Evolutionary conservation across 164 flowering plant species (phyloP), one percentile per base, ranked within the genome.

Genomic region (Chimonanthus praecox): DNA sequence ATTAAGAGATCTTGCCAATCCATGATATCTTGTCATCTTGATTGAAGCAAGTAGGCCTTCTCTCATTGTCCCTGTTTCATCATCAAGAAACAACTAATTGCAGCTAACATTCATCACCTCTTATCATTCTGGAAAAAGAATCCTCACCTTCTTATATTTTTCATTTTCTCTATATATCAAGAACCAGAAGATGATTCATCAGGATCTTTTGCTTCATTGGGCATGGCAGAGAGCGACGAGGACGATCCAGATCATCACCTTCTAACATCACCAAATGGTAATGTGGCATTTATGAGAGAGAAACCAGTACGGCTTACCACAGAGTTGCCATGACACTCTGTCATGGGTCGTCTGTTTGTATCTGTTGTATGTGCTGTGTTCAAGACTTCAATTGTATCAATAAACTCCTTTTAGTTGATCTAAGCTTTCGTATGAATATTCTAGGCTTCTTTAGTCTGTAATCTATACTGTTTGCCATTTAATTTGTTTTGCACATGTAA

Each of bases 221-320:
- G 73, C 8, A 16, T 82, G 5, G 81, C 58, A 6, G 90, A 69
- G 69, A 89, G 87, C 70, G 94, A 83, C 64, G 94, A 78, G 20
- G 88, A 85, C 49, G 91, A 84, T n/a, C 50, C 80, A 33, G 85
- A 86, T 79, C 94, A 91, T 80, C 93, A 87, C 75, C 84, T 93
- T 61, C 81, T 93, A 72, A 83, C 83, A 2, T 13, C 80, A 11
- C 79, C 76, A 80, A 87, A 84, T 69, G 80, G 88, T 18, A 93
- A 90, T 72, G 79, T 89, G 49, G 88, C 94, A 51, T 88, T 83
- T 82, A 75, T 91, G 13, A 81, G 81, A 81, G 98, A 91, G 60
- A 87, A 81, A 79, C 87, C 94, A 48, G 85, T 87, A 58, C 83
- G 77, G 80, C 76, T 88, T 69, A 88, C 92, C 50, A 86, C 77